Evolutionary conservation across 768 basidiomycete species (phyloP).

Genomic region (Amanita molliuscula): DNA sequence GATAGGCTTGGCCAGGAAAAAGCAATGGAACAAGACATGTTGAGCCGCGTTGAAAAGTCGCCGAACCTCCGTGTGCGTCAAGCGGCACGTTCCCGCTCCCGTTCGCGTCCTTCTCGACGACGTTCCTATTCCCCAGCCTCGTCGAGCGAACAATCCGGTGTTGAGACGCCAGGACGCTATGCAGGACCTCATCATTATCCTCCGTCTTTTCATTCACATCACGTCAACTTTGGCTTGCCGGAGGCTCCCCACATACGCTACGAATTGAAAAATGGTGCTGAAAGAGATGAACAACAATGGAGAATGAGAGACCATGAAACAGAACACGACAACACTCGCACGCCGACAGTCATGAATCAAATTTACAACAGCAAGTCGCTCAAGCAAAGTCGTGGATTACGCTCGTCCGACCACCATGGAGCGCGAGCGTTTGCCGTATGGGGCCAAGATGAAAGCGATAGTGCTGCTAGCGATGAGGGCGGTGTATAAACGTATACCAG

Average conservation of each 20-base stretch:
- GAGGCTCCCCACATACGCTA: slow-evolving; percentile 23
- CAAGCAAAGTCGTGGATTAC: slow-evolving; percentile 21
- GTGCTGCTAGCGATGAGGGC: slow-evolving; percentile 44
- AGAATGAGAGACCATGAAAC: slow-evolving; percentile 35
- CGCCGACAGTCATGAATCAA: slow-evolving; percentile 44
- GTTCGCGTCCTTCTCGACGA: not conserved
- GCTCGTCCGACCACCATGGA: slow-evolving; percentile 28
- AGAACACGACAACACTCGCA: slow-evolving; percentile 44
- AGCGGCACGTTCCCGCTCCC: slow-evolving; percentile 21
- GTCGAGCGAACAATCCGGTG: slow-evolving; percentile 39
- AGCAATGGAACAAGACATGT: slow-evolving; percentile 17
- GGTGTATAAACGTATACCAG: not conserved
- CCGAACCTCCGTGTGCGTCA: slow-evolving; percentile 19
- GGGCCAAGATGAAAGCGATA: slow-evolving; percentile 86
- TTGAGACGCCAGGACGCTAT: slow-evolving; percentile 55
- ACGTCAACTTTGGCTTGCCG: slow-evolving; percentile 37
- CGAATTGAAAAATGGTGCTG: slow-evolving; percentile 27
- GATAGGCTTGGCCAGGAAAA: slow-evolving; percentile 4
- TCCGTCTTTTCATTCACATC: slow-evolving; percentile 29
- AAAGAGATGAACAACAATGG: not conserved
- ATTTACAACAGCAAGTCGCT: slow-evolving; percentile 18
- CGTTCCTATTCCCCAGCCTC: slow-evolving; percentile 9
- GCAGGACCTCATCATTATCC: slow-evolving; percentile 41
- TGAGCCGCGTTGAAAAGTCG: slow-evolving; percentile 20
- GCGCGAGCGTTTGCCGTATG: slow-evolving; percentile 72